Evolutionary conservation across 257 asterid species (phyloP).

Genomic region (Rhazya stricta): DNA sequence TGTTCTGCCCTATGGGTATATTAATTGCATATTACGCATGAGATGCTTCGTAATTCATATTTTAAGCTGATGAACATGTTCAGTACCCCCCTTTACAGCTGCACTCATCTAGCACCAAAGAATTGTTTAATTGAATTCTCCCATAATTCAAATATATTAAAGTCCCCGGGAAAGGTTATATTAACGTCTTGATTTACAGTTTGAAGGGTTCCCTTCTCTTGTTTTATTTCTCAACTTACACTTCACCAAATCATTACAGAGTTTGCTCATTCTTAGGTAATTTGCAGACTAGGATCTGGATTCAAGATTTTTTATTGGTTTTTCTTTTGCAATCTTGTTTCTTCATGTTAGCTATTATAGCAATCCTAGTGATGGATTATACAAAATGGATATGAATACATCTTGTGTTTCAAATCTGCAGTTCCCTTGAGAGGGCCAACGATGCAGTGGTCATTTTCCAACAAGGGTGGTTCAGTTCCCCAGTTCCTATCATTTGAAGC

Average conservation of each 20-base stretch:
- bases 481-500: slow-evolving; percentile 47
- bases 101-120: slow-evolving; percentile 29
- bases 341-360: slow-evolving; percentile 1
- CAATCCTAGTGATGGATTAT: slow-evolving; percentile 8
- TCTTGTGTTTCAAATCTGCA: slow-evolving; percentile 27
- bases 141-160: slow-evolving; percentile 10
- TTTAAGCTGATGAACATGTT: slow-evolving; percentile 29
- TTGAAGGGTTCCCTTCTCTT: slow-evolving; percentile 17
- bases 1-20: slow-evolving; percentile 10
- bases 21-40: slow-evolving; percentile 26
- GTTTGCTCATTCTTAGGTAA: slow-evolving; percentile 24
- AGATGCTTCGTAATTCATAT: slow-evolving; percentile 23
- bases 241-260: slow-evolving; percentile 13
- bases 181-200: slow-evolving; percentile 13
- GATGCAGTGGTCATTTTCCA: slow-evolving; percentile 64
- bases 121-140: slow-evolving; percentile 17
- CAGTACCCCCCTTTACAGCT: slow-evolving; percentile 32
- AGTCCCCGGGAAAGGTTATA: neutral
- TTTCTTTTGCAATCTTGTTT: neutral
- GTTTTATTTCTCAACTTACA: slow-evolving; percentile 9
- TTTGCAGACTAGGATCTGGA: neutral
- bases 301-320: neutral
- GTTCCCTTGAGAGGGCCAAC: slow-evolving; percentile 44
- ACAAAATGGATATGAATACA: neutral
- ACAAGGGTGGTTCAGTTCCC: slow-evolving; percentile 32